Conservation (phyloP, 2,329 filamentous ascomycete species). For the Xylaria sp. region DNA sequence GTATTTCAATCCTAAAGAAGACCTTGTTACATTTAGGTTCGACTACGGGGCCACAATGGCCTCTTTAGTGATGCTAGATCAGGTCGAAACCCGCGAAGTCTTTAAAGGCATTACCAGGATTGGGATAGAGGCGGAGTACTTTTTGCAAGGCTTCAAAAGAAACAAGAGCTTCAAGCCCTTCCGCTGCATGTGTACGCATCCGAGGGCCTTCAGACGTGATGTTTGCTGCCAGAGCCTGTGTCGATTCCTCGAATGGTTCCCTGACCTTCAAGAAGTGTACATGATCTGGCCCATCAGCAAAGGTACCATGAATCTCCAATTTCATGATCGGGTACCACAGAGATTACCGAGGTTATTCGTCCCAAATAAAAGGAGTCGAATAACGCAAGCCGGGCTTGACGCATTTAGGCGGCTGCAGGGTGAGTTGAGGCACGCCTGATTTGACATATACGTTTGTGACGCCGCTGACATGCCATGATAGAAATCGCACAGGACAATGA, state of each 20-base stretch:
- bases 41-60: neutral
- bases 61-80: neutral
- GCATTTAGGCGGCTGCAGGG: neutral
- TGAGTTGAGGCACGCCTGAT: neutral
- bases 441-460: neutral
- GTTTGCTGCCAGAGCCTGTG: too few species aligned
- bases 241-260: slow-evolving; percentile 37
- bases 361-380: too few species aligned
- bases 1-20: neutral
- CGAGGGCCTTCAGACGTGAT: neutral
- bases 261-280: slow-evolving; percentile 38
- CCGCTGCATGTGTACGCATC: neutral
- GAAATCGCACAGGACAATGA: slow-evolving; percentile 21
- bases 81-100: neutral
- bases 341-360: neutral
- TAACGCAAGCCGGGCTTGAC: neutral
- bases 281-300: slow-evolving; percentile 33
- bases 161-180: neutral
- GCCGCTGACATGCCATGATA: slow-evolving; percentile 13
- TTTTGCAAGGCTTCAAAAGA: neutral
- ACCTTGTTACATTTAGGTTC: slow-evolving; percentile 25
- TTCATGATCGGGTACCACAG: neutral
- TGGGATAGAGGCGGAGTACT: slow-evolving; percentile 4
- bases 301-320: too few species aligned
- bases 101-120: slow-evolving; percentile 25